These are phyloP conservation scores for Suhomyces bribrorum DNA, from an alignment of 1,139 yeast genomes.

Conservation along the genomic window DNA sequence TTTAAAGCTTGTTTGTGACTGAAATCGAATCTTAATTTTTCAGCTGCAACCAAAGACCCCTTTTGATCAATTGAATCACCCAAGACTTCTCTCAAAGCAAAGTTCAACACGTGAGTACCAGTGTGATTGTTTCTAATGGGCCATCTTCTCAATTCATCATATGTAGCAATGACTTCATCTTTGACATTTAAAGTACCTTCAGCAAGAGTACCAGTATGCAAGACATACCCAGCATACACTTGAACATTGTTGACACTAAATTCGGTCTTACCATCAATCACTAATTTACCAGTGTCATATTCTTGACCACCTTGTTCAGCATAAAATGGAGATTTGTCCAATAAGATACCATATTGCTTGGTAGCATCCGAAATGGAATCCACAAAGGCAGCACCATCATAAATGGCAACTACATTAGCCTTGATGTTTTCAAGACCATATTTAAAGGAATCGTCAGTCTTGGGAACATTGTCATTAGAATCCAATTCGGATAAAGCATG, in stretches of 20 bases:
- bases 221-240: constrained; percentile 88
- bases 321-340: constrained; percentile 90
- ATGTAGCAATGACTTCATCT: constrained; percentile 78
- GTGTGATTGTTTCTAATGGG: constrained; percentile 97
- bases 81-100: constrained; percentile 78
- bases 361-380: constrained; percentile 36
- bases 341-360: constrained; percentile 72
- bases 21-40: constrained; percentile 93
- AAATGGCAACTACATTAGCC: constrained; percentile 68
- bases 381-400: constrained; percentile 66
- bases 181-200: constrained; percentile 74
- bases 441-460: constrained; percentile 81
- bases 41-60: constrained; percentile 95
- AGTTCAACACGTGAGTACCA: constrained; percentile 93
- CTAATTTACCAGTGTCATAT: constrained; percentile 89
- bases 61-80: constrained; percentile 92
- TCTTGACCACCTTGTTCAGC: constrained; percentile 99
- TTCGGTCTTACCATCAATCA: constrained; percentile 83
- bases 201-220: constrained; percentile 83
- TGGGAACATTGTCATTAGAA: constrained; percentile 60
- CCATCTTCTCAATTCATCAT: constrained; percentile 93
- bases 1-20: constrained; percentile 84
- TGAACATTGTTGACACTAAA: constrained; percentile 92
- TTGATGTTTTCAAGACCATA: constrained; percentile 65
- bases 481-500: constrained; percentile 76